A percentile compares a stretch with the other conserved stretches of the same genome.
These are phyloP conservation scores for Lentinus tigrinus DNA, from an alignment of 768 basidiomycete genomes.

Conservation along the genomic window DNA sequence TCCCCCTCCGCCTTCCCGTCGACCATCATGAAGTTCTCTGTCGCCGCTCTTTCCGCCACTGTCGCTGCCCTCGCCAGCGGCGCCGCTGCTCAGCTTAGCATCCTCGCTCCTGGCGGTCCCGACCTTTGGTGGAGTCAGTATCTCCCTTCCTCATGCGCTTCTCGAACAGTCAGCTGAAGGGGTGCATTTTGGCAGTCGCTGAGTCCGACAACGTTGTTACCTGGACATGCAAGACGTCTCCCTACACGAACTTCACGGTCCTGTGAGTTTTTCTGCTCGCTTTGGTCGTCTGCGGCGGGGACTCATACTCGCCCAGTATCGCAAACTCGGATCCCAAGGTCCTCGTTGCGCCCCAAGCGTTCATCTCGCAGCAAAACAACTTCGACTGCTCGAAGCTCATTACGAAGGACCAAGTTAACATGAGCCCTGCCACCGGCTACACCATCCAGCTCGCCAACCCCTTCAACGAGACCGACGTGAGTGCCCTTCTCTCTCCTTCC, in stretches of 20 bases:
- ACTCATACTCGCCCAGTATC: conserved; percentile 31
- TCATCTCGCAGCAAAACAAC: conserved; percentile 52
- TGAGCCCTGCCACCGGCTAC: conserved; percentile 45
- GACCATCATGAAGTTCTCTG: conserved; percentile 33
- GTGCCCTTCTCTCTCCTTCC: conserved; percentile 23
- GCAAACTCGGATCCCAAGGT: conserved; percentile 43
- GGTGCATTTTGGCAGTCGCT: conserved; percentile 42
- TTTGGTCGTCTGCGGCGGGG: not conserved
- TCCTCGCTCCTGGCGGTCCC: conserved; percentile 44
- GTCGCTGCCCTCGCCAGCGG: conserved; percentile 39
- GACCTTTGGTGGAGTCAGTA: conserved; percentile 60
- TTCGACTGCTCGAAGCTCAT: conserved; percentile 59
- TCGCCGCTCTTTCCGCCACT: conserved; percentile 32
- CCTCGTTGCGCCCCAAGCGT: conserved; percentile 40
- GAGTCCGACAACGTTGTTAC: conserved; percentile 52
- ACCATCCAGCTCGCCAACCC: conserved; percentile 48
- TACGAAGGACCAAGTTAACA: conserved; percentile 43
- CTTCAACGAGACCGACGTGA: conserved; percentile 52
- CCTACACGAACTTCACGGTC: conserved; percentile 46
- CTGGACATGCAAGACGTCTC: conserved; percentile 54
- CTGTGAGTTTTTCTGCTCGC: conserved; percentile 39
- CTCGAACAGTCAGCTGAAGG: not conserved
- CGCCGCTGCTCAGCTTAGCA: conserved; percentile 40
- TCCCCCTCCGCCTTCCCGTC: not conserved
- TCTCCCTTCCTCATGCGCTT: not conserved